Base-by-base conservation (phyloP, 306 rosid species). In the Begonia peltatifolia region DNA sequence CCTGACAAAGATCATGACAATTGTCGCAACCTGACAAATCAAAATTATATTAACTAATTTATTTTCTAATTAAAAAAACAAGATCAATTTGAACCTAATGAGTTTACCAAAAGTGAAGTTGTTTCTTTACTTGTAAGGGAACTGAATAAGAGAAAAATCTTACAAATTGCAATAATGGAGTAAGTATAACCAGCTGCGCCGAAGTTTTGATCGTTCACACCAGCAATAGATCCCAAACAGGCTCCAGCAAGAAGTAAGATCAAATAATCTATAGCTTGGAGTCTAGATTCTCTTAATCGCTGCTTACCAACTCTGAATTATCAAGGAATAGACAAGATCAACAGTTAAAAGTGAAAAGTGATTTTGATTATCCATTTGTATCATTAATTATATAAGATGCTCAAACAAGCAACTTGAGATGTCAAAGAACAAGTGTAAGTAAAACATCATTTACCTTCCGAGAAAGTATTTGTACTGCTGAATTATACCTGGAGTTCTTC, bases 221-320 rank as follows among this genome's bases (percentile, higher is more conserved):
- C 76, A 11, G 92, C 62, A 59, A 86, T 76, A 14, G 84, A 75
- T 75, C 99, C 99, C 74, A 86, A 78, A 82, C 96, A 83, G 52
- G 94, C 99, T 68, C 96, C 99, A 22, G 94, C 99, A 44, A 90
- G 94, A 50, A 90, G 76, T 62, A 90, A 70, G 68, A 86, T 90
- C 60, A 90, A 68, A 69, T 90, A 90, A 75, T 90, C 96, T 47
- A 86, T 80, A 46, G 90, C 86, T 65, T 83, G 88, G 41, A 75
- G 77, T 64, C 75, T 78, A 52, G 96, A 83, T 74, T 90, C 99
- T 69, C 96, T 72, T 23, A 83, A 74, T 61, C 94, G 74, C 73
- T 90, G 96, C 83, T 86, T 90, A 63, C 79, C 81, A 60, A 58
- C 80, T 72, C 99, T 90, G 76, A 60, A 52, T 30, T 74, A 43